A percentile compares a stretch with the other conserved stretches of the same genome.
Evolutionary conservation across 1,284 basidiomycete species (phyloP).

Genomic region (Megacollybia platyphylla): DNA sequence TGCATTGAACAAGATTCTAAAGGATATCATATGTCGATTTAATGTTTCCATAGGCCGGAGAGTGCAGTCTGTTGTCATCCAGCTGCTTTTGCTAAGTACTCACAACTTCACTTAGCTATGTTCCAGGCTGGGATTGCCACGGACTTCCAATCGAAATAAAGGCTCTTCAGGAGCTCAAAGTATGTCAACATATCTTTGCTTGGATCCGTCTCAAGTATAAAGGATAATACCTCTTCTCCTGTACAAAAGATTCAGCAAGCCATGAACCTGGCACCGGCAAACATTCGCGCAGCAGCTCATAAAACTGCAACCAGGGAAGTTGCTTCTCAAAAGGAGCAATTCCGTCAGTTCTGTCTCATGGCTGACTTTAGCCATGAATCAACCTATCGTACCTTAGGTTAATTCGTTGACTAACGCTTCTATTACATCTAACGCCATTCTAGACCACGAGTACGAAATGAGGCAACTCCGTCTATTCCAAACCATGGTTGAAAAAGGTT

Average conservation of each 20-base stretch:
- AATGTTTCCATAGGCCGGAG: constrained; percentile 69
- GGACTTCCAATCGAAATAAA: constrained; percentile 96
- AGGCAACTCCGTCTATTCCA: constrained; percentile 83
- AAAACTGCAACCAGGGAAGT: constrained; percentile 71
- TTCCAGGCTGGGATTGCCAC: constrained; percentile 98
- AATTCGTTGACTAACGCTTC: constrained; percentile 11
- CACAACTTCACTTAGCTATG: constrained; percentile 43
- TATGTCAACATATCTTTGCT: constrained; percentile 17
- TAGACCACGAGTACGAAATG: constrained; percentile 82
- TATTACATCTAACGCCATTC: constrained; percentile 2
- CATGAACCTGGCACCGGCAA: constrained; percentile 37
- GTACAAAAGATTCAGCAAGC: constrained; percentile 23
- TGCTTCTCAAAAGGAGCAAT: constrained; percentile 69
- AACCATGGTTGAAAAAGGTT: constrained; percentile 79
- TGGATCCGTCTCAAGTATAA: constrained; percentile 5
- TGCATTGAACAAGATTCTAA: constrained; percentile 93
- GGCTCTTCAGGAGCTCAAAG: constrained; percentile 67
- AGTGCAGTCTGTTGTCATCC: constrained; percentile 56
- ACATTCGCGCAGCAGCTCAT: constrained; percentile 67
- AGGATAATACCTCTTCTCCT: too few relatives aligned
- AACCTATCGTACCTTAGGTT: constrained; percentile 84
- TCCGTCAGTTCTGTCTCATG: constrained; percentile 81
- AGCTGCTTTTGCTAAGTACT: not conserved
- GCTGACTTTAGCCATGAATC: constrained; percentile 75
- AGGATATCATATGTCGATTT: constrained; percentile 92